A percentile compares a stretch with the other conserved stretches of the same genome.
Conservation (phyloP, 164 flowering plant genomes). For the Chimonanthus salicifolius region DNA sequence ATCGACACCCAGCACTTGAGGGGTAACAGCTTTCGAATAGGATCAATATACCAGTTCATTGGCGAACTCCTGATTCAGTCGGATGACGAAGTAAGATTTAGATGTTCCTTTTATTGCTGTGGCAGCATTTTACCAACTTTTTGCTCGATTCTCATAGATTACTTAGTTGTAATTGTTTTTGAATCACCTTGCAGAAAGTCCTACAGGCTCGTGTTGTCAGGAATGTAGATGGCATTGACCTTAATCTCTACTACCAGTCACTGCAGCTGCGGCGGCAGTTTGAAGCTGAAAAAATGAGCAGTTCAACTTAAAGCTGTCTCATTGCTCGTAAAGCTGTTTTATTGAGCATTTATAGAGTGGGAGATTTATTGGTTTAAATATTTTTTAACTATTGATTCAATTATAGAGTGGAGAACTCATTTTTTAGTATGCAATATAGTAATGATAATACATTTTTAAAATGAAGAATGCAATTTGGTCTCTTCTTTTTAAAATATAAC, state of each 20-base stretch:
- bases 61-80: slow-evolving; percentile 67
- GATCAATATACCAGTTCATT: slow-evolving; percentile 82
- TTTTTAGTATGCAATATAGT: too few relatives aligned
- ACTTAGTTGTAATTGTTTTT: neutral
- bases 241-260: slow-evolving; percentile 73
- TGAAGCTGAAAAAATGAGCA: slow-evolving; percentile 38
- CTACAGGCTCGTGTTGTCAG: slow-evolving; percentile 78
- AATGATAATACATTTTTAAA: too few relatives aligned
- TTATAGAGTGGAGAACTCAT: too few relatives aligned
- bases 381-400: too few relatives aligned
- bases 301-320: slow-evolving; percentile 10
- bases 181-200: slow-evolving; percentile 36
- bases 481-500: too few relatives aligned
- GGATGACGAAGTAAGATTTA: slow-evolving; percentile 40
- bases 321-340: too few relatives aligned
- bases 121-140: neutral
- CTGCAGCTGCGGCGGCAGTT: slow-evolving; percentile 57
- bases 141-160: neutral
- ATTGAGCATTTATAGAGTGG: too few relatives aligned
- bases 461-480: too few relatives aligned
- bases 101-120: neutral
- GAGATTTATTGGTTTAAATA: too few relatives aligned
- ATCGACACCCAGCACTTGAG: slow-evolving; percentile 65
- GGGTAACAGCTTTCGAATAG: slow-evolving; percentile 50
- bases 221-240: slow-evolving; percentile 84